Evolutionary conservation across 306 rosid genomes (phyloP), one percentile per base, ranked within the genome.

Genomic region (Prunus mongolica): DNA sequence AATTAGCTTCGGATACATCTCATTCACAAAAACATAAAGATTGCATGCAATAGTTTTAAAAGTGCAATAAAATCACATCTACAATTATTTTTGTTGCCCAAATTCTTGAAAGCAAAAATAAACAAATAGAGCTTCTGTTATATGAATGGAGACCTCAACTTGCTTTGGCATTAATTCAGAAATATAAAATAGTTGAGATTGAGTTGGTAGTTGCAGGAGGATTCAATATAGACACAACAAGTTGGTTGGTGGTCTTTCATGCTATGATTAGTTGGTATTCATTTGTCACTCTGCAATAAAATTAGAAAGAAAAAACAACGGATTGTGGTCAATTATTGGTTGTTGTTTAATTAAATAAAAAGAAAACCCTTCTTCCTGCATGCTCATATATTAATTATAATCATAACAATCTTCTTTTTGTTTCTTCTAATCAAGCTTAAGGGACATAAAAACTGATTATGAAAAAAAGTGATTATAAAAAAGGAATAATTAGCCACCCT

Each of bases 211-310:
- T 46, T 61, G 28, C 27, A 73, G 20, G 50, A 71, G 32, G 77
- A 72, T 60, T 51, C 54, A 52, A 54, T 76, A 68, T 67, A 13
- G 34, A 49, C 11, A 20, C 22, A 67, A 38, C 68, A 63, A 61
- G 69, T 61, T 10, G 84, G 69, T 52, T 10, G 84, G 66, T 71
- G 30, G 71, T 24, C 51, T 41, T 76, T 72, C 81, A 60, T 55
- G 82, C 25, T 16, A 65, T 65, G 8, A 12, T 66, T 38, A 38
- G 78, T 16, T 80, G 76, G 79, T 52, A 34, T 38, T 84, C 65
- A 51, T 67, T 72, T 72, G 51, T 47, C 28, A 51, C 12, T 27
- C 27, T 67, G 9, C 28, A 67, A 78, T 60, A 19, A 22, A 73
- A 19, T 47, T 4, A 9, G 27, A 71, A 34, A 9, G 28, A 65